Percentiles rank a stretch among this genome's conserved stretches.
These are phyloP conservation scores for Tuber melanosporum DNA, from an alignment of 495 filamentous ascomycete species.

Conservation along the genomic window DNA sequence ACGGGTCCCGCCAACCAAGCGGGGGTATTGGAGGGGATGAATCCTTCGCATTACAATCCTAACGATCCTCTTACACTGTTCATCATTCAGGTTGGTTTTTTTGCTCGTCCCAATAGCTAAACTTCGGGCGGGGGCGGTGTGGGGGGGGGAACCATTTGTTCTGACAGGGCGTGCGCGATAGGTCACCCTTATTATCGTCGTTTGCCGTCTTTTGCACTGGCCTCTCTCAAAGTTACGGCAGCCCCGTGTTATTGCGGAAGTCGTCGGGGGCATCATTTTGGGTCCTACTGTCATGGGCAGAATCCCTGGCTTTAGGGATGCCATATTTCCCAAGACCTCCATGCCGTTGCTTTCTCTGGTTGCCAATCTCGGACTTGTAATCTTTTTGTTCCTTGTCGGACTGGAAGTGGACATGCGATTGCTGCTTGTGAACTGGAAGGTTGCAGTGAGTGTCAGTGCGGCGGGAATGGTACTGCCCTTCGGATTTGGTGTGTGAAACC, in stretches of 20 bases:
- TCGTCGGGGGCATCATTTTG: conserved; percentile 84
- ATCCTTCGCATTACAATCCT: conserved; percentile 63
- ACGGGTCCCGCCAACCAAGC: conserved; percentile 51
- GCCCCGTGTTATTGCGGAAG: conserved; percentile 91
- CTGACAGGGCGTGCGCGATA: conserved; percentile 40
- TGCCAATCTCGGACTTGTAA: conserved; percentile 80
- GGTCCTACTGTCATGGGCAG: conserved; percentile 67
- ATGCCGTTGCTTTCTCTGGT: conserved; percentile 68
- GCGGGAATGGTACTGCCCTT: conserved; percentile 83
- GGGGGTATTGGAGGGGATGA: conserved; percentile 68
- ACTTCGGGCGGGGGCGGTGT: not conserved
- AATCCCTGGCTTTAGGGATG: conserved; percentile 64
- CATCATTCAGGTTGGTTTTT: conserved; percentile 71
- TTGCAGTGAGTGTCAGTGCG: conserved; percentile 72
- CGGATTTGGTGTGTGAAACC: conserved; percentile 48
- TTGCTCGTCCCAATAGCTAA: conserved; percentile 4
- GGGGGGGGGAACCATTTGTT: not conserved
- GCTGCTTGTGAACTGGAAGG: conserved; percentile 76
- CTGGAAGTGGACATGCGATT: conserved; percentile 88
- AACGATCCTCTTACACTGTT: conserved; percentile 87
- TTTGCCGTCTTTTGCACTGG: conserved; percentile 75
- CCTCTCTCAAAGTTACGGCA: conserved; percentile 83
- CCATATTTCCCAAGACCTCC: conserved; percentile 64
- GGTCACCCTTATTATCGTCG: conserved; percentile 82
- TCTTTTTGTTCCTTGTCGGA: conserved; percentile 90